Conservation (phyloP, 306 rosid genomes). For the Corylus heterophylla region DNA sequence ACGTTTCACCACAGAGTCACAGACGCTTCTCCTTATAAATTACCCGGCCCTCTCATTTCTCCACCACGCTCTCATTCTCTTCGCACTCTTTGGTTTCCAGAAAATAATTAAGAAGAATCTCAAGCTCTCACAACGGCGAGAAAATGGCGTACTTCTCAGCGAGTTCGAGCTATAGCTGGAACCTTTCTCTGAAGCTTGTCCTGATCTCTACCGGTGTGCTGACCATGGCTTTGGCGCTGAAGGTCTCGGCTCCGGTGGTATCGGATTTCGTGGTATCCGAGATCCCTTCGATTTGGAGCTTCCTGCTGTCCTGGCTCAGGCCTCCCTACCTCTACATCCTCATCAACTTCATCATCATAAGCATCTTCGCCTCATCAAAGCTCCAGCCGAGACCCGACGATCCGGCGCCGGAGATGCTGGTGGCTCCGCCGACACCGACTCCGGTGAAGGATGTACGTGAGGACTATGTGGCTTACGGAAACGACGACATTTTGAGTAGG, state of each 20-base stretch:
- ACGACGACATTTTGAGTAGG: conserved; percentile 10
- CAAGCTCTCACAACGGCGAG: background rate
- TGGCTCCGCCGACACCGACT: background rate
- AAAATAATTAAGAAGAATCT: background rate
- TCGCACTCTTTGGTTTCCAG: background rate
- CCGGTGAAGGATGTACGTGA: background rate
- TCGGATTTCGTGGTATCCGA: conserved; percentile 51
- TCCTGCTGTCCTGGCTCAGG: conserved; percentile 51
- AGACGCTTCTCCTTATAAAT: conserved; percentile 20
- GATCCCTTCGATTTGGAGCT: conserved; percentile 62
- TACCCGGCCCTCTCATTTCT: background rate
- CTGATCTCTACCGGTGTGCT: conserved; percentile 61
- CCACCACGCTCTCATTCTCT: background rate
- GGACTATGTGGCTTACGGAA: background rate
- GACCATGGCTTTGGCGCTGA: conserved; percentile 62
- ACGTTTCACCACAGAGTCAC: conserved; percentile 26
- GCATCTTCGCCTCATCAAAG: conserved; percentile 76
- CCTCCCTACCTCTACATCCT: conserved; percentile 86
- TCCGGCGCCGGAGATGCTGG: background rate
- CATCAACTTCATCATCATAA: conserved; percentile 78
- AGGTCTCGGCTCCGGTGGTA: conserved; percentile 58
- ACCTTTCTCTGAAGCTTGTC: conserved; percentile 42
- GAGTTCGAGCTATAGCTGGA: conserved; percentile 33
- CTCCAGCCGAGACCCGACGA: conserved; percentile 28
- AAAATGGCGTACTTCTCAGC: conserved; percentile 30